These are phyloP conservation scores for Coelastrella sp. DNA, from an alignment of 139 green algal species.

Conservation along the genomic window DNA sequence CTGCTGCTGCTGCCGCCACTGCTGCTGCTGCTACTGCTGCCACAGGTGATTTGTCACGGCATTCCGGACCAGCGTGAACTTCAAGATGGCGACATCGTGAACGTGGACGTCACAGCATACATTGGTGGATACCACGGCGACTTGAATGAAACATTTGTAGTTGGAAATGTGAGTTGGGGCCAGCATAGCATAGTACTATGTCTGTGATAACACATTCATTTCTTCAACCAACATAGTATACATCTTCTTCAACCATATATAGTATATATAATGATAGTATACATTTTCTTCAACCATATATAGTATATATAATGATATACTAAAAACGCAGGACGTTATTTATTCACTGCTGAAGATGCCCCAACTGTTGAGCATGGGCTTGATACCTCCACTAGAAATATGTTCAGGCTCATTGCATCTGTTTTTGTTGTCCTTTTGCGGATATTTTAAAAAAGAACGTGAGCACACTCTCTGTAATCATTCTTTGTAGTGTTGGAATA, in stretches of 20 bases:
- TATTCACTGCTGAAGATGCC: too few species aligned
- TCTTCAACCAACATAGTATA: too few species aligned
- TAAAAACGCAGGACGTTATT: too few species aligned
- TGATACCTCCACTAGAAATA: too few species aligned
- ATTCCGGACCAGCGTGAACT: constrained; percentile 94
- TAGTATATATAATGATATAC: too few species aligned
- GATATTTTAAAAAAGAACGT: too few species aligned
- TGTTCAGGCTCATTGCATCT: neutral
- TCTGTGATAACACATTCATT: neutral
- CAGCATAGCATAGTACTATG: neutral
- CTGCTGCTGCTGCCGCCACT: constrained; percentile 9
- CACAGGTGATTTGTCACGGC: constrained; percentile 97
- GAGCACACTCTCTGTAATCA: too few species aligned
- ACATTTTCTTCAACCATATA: neutral
- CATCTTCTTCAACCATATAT: too few species aligned
- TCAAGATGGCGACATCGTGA: constrained; percentile 96
- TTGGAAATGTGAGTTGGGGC: constrained; percentile 60
- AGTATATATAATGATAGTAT: too few species aligned
- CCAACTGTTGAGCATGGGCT: too few species aligned
- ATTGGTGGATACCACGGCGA: constrained; percentile 93
- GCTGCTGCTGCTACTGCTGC: constrained; percentile 3
- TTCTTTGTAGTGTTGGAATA: too few species aligned
- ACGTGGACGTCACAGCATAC: constrained; percentile 96
- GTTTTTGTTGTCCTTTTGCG: too few species aligned
- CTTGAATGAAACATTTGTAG: constrained; percentile 96